Conservation (phyloP, 805 yeast species). For the Starmerella vaccinii region DNA sequence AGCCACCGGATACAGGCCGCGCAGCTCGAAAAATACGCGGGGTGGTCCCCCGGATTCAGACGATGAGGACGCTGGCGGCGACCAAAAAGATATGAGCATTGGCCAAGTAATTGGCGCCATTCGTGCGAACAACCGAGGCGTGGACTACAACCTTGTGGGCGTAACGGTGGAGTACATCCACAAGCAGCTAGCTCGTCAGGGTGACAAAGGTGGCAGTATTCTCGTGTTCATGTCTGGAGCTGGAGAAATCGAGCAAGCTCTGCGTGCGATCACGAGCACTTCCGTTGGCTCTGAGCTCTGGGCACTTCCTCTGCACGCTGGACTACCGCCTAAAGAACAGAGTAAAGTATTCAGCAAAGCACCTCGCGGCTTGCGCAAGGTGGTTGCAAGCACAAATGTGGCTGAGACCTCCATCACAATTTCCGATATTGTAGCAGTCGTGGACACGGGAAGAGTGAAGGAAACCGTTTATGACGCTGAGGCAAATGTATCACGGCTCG, state of each 20-base stretch:
- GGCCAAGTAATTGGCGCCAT: conserved; percentile 28
- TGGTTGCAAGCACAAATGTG: conserved; percentile 82
- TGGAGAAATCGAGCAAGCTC: conserved; percentile 66
- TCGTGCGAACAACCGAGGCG: conserved; percentile 28
- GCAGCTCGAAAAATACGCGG: neutral
- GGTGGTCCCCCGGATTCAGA: conserved; percentile 20
- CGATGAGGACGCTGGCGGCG: neutral
- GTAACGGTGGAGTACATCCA: conserved; percentile 48
- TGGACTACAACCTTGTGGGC: conserved; percentile 65
- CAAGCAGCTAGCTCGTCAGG: conserved; percentile 33
- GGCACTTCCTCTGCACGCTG: conserved; percentile 76
- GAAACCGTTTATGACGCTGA: conserved; percentile 59
- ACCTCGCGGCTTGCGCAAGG: conserved; percentile 50
- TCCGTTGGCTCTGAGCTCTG: conserved; percentile 31
- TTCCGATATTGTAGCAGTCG: conserved; percentile 85
- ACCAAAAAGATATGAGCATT: conserved; percentile 7
- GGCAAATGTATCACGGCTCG: conserved; percentile 56
- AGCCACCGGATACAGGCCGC: conserved; percentile 41
- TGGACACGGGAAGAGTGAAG: conserved; percentile 81
- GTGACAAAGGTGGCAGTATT: conserved; percentile 55
- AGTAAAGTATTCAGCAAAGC: conserved; percentile 56
- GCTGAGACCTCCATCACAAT: conserved; percentile 97
- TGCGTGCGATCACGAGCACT: conserved; percentile 33
- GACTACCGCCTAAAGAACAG: conserved; percentile 73
- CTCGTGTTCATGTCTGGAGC: conserved; percentile 84